These are phyloP conservation scores for Tulasnella sp. DNA, from an alignment of 768 basidiomycete species.

Conservation along the genomic window DNA sequence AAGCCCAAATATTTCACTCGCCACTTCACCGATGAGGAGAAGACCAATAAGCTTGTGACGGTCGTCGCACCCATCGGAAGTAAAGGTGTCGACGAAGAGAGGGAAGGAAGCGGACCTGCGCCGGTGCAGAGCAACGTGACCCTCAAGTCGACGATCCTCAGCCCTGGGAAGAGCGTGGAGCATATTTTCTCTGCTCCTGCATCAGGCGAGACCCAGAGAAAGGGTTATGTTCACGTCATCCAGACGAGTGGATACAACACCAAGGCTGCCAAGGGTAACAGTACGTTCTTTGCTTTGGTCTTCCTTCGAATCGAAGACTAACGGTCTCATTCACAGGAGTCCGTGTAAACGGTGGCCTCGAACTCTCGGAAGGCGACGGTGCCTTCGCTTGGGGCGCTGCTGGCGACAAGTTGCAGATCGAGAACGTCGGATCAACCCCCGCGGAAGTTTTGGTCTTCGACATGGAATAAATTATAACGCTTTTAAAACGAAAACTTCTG, in stretches of 20 bases:
- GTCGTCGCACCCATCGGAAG: slow-evolving; percentile 72
- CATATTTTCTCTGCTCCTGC: slow-evolving; percentile 46
- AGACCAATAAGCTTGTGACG: slow-evolving; percentile 64
- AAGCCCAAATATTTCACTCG: slow-evolving; percentile 81
- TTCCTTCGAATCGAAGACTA: background rate
- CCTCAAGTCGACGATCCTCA: slow-evolving; percentile 70
- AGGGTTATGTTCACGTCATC: slow-evolving; percentile 81
- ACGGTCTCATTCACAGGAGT: background rate
- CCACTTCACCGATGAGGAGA: slow-evolving; percentile 78
- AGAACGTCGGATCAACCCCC: slow-evolving; percentile 20
- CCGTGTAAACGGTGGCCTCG: slow-evolving; percentile 26
- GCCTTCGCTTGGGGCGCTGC: slow-evolving; percentile 16
- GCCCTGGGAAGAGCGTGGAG: slow-evolving; percentile 51
- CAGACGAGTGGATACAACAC: slow-evolving; percentile 81
- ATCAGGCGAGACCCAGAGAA: slow-evolving; percentile 39
- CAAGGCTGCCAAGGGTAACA: slow-evolving; percentile 48
- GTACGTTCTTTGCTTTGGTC: background rate
- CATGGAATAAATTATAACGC: slow-evolving; percentile 8
- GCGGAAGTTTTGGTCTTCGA: slow-evolving; percentile 30
- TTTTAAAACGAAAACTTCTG: too few species aligned
- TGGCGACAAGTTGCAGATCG: slow-evolving; percentile 26
- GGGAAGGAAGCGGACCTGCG: slow-evolving; percentile 74
- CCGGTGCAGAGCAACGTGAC: slow-evolving; percentile 69
- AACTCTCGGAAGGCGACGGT: slow-evolving; percentile 30
- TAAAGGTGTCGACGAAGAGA: slow-evolving; percentile 53